These are phyloP conservation scores for Coelastrella sp. DNA, from an alignment of 139 green algal genomes.

Conservation along the genomic window DNA sequence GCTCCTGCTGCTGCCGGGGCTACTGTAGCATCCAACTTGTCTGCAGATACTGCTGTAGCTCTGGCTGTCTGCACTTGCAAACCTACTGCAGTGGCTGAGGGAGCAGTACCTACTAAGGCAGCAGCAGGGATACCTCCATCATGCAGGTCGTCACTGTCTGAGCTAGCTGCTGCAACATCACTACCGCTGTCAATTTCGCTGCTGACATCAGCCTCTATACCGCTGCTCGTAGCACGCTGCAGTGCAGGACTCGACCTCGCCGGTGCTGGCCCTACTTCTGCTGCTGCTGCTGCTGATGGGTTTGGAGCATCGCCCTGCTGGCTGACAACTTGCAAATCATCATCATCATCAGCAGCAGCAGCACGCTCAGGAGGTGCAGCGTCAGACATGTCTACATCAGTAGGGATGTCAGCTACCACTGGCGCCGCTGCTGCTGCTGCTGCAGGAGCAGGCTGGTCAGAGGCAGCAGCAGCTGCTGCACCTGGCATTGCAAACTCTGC, in stretches of 20 bases:
- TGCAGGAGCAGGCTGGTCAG: background rate
- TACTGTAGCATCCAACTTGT: background rate
- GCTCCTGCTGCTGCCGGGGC: conserved; percentile 10
- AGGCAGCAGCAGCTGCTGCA: no score
- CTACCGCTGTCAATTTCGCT: conserved; percentile 44
- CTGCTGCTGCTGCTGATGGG: no score
- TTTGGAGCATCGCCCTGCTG: no score
- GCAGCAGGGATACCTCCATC: no score
- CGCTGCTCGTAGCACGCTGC: background rate
- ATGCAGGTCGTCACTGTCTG: conserved; percentile 53
- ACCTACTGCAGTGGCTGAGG: no score
- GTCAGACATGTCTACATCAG: background rate
- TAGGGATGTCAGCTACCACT: background rate
- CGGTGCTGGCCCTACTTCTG: background rate
- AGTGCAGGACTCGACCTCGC: background rate
- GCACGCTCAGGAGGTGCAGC: background rate
- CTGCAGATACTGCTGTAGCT: no score
- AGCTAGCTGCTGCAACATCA: conserved; percentile 88
- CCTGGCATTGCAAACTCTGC: no score
- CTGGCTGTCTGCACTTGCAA: no score
- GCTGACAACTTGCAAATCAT: background rate
- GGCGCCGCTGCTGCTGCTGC: background rate
- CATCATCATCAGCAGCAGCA: background rate
- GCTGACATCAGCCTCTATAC: background rate
- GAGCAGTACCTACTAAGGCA: no score